phyloP scores from a whole-genome alignment of 2,329 filamentous ascomycete species.

The Hypomyces perniciosus region DNA sequence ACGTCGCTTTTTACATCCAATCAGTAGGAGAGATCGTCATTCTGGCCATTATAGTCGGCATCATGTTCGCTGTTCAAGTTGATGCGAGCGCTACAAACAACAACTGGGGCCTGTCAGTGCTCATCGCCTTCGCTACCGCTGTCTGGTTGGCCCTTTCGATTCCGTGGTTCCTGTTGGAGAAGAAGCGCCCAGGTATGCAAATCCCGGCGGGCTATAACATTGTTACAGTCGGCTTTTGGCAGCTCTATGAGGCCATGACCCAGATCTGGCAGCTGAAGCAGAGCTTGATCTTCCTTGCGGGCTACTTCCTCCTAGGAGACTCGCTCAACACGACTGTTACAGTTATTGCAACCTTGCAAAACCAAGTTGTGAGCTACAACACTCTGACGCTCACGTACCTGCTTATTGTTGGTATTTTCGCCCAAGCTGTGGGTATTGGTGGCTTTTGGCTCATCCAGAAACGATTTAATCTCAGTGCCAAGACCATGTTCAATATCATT shows the following conservation, averaged over 20 bases:
- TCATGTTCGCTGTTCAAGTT: conserved; percentile 56
- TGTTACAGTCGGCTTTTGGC: conserved; percentile 55
- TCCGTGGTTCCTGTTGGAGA: conserved; percentile 63
- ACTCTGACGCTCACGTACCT: conserved; percentile 60
- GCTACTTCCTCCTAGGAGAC: conserved; percentile 65
- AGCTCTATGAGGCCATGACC: conserved; percentile 49
- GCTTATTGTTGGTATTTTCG: conserved; percentile 58
- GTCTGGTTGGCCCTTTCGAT: conserved; percentile 59
- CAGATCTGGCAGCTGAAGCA: conserved; percentile 62
- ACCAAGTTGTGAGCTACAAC: conserved; percentile 58
- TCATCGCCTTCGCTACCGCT: conserved; percentile 59
- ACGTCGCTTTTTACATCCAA: conserved; percentile 59
- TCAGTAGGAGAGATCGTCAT: conserved; percentile 57
- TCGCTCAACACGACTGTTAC: conserved; percentile 65
- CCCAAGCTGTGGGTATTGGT: conserved; percentile 58
- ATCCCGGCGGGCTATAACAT: conserved; percentile 37
- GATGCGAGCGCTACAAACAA: conserved; percentile 54
- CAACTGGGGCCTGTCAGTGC: conserved; percentile 59
- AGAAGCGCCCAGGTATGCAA: conserved; percentile 51
- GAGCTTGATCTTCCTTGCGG: conserved; percentile 58
- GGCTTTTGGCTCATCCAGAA: conserved; percentile 57
- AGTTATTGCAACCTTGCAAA: conserved; percentile 60
- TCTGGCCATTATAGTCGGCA: conserved; percentile 57
- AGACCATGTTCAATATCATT: conserved; percentile 63
- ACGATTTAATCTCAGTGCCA: conserved; percentile 52